Evolutionary conservation across 75 land plant species (phyloP).

Genomic region (Pinus taeda): DNA sequence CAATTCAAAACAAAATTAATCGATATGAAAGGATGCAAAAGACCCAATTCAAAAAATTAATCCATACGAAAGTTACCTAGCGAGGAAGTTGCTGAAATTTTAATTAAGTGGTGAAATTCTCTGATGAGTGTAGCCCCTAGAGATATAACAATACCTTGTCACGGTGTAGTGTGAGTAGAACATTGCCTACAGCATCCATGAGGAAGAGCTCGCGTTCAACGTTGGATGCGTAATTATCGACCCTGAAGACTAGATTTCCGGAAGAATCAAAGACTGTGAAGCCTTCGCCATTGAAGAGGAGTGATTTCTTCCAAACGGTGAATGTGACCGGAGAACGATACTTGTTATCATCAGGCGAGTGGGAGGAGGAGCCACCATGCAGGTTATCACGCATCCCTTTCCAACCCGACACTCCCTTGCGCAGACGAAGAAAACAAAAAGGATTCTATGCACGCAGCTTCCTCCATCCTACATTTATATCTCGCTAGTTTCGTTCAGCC

Average conservation of each 20-base stretch:
- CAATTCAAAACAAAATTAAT: background rate
- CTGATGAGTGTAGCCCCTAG: background rate
- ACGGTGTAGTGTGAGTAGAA: constrained; percentile 17
- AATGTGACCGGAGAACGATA: constrained; percentile 3
- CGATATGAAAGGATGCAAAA: background rate
- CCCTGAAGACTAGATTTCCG: constrained; percentile 20
- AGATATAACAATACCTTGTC: constrained; percentile 11
- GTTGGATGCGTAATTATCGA: constrained; percentile 18
- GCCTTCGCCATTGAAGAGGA: constrained; percentile 21
- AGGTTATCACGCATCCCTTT: too few relatives aligned
- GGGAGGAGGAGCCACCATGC: background rate
- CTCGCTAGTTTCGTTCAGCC: too few relatives aligned
- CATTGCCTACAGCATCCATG: constrained; percentile 18
- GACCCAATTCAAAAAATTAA: background rate
- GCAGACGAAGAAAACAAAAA: too few relatives aligned
- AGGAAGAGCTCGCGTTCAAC: constrained; percentile 5
- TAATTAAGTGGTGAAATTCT: background rate
- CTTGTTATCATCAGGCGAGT: background rate
- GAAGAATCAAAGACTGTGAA: constrained; percentile 26
- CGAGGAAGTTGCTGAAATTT: background rate
- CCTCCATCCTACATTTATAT: too few relatives aligned
- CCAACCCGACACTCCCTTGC: too few relatives aligned
- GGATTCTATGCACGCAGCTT: too few relatives aligned
- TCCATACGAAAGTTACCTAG: background rate
- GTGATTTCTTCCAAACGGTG: constrained; percentile 29